phyloP scores from a whole-genome alignment of 208 protist species.

The Leishmania arabica region DNA sequence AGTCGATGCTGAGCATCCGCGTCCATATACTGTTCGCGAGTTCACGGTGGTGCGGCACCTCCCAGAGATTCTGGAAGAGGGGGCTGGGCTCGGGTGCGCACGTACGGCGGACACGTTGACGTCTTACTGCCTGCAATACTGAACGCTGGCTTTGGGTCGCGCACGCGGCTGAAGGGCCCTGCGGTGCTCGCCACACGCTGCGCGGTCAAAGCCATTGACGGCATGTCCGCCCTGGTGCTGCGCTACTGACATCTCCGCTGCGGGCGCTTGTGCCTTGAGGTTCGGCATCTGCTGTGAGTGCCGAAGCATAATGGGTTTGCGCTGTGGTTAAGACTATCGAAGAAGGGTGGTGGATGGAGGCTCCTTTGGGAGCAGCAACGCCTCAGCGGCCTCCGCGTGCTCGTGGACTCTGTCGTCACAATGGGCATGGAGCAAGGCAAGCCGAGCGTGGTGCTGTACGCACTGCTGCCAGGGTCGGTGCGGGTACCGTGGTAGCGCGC shows the following conservation, averaged over 20 bases:
- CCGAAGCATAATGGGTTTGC: slow-evolving; percentile 41
- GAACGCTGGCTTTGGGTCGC: slow-evolving; percentile 41
- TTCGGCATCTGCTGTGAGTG: slow-evolving; percentile 39
- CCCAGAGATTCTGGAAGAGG: slow-evolving; percentile 30
- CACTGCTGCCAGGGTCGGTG: slow-evolving; percentile 30
- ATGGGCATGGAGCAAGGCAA: slow-evolving; percentile 18
- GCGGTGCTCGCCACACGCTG: slow-evolving; percentile 40
- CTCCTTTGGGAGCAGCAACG: slow-evolving; percentile 35
- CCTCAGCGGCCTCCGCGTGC: slow-evolving; percentile 29
- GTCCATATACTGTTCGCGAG: slow-evolving; percentile 10
- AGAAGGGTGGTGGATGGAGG: neutral
- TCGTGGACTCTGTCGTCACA: slow-evolving; percentile 39
- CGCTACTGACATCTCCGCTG: slow-evolving; percentile 29
- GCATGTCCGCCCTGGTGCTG: slow-evolving; percentile 20
- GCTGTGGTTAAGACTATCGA: slow-evolving; percentile 30
- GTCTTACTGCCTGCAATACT: slow-evolving; percentile 43
- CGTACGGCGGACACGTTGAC: slow-evolving; percentile 48
- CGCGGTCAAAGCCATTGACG: slow-evolving; percentile 37
- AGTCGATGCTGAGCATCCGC: slow-evolving; percentile 29
- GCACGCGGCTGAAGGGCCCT: slow-evolving; percentile 27
- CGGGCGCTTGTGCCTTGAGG: slow-evolving; percentile 42
- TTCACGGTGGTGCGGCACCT: slow-evolving; percentile 16
- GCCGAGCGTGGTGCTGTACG: slow-evolving; percentile 34
- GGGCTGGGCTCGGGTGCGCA: slow-evolving; percentile 25
- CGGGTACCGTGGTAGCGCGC: slow-evolving; percentile 16